Evolutionary conservation across 106 monocot genomes (phyloP).

Genomic region (Posidonia australis): DNA sequence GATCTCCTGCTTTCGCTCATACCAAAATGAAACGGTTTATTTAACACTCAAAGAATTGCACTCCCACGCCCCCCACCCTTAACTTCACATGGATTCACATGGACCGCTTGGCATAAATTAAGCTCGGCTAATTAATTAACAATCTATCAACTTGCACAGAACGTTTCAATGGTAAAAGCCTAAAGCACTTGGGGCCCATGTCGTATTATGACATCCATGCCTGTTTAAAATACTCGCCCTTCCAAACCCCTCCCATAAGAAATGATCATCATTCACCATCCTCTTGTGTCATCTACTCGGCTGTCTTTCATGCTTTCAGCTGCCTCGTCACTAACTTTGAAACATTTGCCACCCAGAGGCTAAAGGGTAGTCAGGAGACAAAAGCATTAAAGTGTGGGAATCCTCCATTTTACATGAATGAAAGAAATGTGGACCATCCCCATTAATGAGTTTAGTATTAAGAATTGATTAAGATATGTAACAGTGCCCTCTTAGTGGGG

Average conservation of each 20-base stretch:
- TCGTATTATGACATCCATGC: neutral
- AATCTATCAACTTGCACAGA: neutral
- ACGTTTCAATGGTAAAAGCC: neutral
- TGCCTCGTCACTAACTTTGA: conserved; percentile 4
- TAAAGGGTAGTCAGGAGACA: conserved; percentile 2
- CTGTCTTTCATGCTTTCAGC: neutral
- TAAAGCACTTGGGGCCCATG: neutral
- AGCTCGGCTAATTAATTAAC: neutral
- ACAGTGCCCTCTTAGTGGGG: neutral
- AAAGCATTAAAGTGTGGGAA: neutral
- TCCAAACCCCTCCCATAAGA: neutral
- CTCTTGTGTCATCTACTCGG: neutral
- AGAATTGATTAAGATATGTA: neutral
- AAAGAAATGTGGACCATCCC: neutral
- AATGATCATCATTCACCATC: neutral
- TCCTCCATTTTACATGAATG: neutral
- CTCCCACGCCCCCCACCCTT: neutral
- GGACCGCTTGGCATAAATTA: neutral
- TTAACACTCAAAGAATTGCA: neutral
- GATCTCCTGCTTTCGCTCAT: neutral
- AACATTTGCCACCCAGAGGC: neutral
- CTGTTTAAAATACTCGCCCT: neutral
- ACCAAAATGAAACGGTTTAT: neutral
- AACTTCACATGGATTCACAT: neutral
- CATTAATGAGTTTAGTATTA: neutral